A percentile compares a stretch with the other conserved stretches of the same genome.
Evolutionary conservation across 164 flowering plant species (phyloP).

Genomic region (Warburgia ugandensis): DNA sequence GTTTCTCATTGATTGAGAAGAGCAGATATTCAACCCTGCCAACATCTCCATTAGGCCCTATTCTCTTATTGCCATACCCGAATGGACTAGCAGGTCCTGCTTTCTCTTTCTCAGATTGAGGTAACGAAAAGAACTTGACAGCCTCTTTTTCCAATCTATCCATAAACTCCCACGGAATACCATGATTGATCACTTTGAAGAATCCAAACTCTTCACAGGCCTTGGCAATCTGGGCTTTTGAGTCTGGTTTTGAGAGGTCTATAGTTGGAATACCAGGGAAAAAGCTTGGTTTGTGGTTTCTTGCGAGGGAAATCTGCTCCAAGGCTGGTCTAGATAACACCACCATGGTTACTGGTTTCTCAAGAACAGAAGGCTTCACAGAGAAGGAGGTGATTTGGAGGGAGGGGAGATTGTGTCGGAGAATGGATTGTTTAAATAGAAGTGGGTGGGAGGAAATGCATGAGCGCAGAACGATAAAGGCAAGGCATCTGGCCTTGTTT

Average conservation of each 20-base stretch:
- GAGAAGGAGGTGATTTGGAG: not conserved
- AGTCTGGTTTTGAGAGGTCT: slow-evolving; percentile 54
- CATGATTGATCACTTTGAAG: slow-evolving; percentile 81
- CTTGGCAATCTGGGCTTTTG: slow-evolving; percentile 36
- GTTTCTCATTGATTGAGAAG: slow-evolving; percentile 34
- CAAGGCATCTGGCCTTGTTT: slow-evolving; percentile 3
- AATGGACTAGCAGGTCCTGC: slow-evolving; percentile 63
- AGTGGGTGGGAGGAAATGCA: slow-evolving; percentile 8
- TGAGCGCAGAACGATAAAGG: not conserved
- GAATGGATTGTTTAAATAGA: slow-evolving; percentile 5
- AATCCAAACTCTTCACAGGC: slow-evolving; percentile 83
- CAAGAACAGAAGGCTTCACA: not conserved
- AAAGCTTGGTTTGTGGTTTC: slow-evolving; percentile 40
- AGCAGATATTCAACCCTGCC: slow-evolving; percentile 94
- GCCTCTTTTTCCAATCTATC: slow-evolving; percentile 46
- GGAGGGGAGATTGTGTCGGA: not conserved
- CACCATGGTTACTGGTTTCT: slow-evolving; percentile 40
- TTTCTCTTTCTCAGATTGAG: slow-evolving; percentile 57
- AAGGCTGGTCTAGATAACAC: slow-evolving; percentile 49
- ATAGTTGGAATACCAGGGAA: slow-evolving; percentile 45
- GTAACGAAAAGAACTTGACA: slow-evolving; percentile 44
- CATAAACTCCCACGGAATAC: slow-evolving; percentile 50
- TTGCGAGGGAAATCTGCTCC: slow-evolving; percentile 33
- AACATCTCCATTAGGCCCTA: slow-evolving; percentile 85
- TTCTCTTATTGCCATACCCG: slow-evolving; percentile 73